Conservation (phyloP, 2,329 filamentous ascomycete genomes). For the Fusarium penzigii region DNA sequence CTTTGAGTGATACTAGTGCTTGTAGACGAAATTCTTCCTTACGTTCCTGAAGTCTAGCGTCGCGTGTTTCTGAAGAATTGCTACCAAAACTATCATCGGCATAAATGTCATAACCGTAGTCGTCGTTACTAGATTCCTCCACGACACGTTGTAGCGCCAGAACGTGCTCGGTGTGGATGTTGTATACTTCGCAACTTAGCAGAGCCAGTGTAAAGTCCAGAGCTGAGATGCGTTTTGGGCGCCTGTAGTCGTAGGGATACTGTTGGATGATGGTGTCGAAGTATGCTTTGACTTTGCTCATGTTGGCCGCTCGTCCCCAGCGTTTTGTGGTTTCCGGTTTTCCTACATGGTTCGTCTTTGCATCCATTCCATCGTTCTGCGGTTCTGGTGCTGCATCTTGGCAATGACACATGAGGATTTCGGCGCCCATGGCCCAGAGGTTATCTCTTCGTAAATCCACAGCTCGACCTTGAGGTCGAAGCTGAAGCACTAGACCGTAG, state of each 20-base stretch:
- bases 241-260: slow-evolving; percentile 67
- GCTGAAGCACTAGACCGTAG: slow-evolving; percentile 71
- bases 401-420: slow-evolving; percentile 71
- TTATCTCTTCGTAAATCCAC: slow-evolving; percentile 70
- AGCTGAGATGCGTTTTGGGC: slow-evolving; percentile 61
- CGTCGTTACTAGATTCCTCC: slow-evolving; percentile 32
- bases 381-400: slow-evolving; percentile 32
- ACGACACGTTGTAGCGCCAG: slow-evolving; percentile 40
- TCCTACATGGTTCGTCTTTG: too few relatives aligned
- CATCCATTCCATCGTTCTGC: too few relatives aligned
- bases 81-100: slow-evolving; percentile 21
- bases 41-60: slow-evolving; percentile 24
- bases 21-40: slow-evolving; percentile 45
- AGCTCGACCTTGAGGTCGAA: slow-evolving; percentile 38
- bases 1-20: slow-evolving; percentile 60
- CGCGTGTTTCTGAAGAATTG: slow-evolving; percentile 18
- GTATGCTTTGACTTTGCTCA: slow-evolving; percentile 56
- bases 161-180: slow-evolving; percentile 62
- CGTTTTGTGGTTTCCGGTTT: slow-evolving; percentile 2
- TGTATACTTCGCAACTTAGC: slow-evolving; percentile 79
- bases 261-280: slow-evolving; percentile 78
- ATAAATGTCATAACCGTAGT: slow-evolving; percentile 12
- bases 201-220: slow-evolving; percentile 80
- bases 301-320: slow-evolving; percentile 49
- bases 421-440: slow-evolving; percentile 82